These are phyloP conservation scores for Saccharomycopsis javanensis DNA, from an alignment of 805 yeast genomes.

Conservation along the genomic window DNA sequence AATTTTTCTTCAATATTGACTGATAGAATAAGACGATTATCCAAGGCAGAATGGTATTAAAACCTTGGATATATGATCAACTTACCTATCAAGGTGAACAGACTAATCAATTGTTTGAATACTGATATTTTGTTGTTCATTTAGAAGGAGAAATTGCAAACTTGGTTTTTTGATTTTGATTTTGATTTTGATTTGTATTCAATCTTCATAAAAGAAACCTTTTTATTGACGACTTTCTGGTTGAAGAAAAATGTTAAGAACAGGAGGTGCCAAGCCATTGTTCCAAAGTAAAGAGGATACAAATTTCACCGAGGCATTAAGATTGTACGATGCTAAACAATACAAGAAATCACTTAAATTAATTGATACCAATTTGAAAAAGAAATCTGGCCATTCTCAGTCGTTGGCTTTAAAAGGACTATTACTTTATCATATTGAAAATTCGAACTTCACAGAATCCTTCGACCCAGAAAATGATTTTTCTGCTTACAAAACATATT, in stretches of 20 bases:
- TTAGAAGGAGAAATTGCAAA: not conserved
- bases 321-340: slow-evolving; percentile 73
- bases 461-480: slow-evolving; percentile 30
- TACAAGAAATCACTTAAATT: slow-evolving; percentile 77
- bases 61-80: too few species aligned
- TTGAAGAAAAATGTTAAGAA: slow-evolving; percentile 2
- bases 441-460: slow-evolving; percentile 34
- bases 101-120: too few species aligned
- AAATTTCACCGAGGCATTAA: slow-evolving; percentile 71
- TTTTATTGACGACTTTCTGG: too few species aligned
- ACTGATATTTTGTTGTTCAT: too few species aligned
- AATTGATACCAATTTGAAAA: slow-evolving; percentile 67
- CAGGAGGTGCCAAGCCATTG: slow-evolving; percentile 6
- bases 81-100: too few species aligned
- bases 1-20: too few species aligned
- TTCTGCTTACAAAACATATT: slow-evolving; percentile 33
- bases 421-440: slow-evolving; percentile 38
- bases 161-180: not conserved
- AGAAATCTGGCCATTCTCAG: slow-evolving; percentile 66
- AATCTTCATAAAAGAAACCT: too few species aligned
- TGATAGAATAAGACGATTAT: too few species aligned
- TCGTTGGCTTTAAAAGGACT: slow-evolving; percentile 81
- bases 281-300: slow-evolving; percentile 54
- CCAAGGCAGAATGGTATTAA: too few species aligned
- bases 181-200: not conserved